Evolutionary conservation across 2,329 filamentous ascomycete genomes (phyloP).

Genomic region (Cyanodermella asteris): DNA sequence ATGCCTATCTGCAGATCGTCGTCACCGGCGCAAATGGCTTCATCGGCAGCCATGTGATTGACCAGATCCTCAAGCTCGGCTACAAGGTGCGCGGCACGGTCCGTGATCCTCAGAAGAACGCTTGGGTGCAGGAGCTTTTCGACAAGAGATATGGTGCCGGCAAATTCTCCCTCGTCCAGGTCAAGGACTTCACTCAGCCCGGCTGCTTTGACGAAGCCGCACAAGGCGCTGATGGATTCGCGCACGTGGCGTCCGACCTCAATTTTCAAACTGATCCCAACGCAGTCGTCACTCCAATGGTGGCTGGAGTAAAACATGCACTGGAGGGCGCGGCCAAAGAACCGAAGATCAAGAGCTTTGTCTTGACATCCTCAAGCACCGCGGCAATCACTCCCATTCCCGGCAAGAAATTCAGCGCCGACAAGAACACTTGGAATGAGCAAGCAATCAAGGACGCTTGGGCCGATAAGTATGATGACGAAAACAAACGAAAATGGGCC

Average conservation of each 20-base stretch:
- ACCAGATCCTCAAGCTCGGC: conserved; percentile 20
- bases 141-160: conserved; percentile 11
- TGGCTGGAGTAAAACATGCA: conserved; percentile 17
- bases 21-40: conserved; percentile 27
- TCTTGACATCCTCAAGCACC: conserved; percentile 20
- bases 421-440: conserved; percentile 17
- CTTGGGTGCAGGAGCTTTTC: conserved; percentile 17
- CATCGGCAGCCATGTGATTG: conserved; percentile 20
- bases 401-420: conserved; percentile 15
- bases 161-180: conserved; percentile 17
- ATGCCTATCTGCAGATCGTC: too few relatives aligned
- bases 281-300: conserved; percentile 19
- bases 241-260: conserved; percentile 24
- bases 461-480: conserved; percentile 9
- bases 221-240: conserved; percentile 19
- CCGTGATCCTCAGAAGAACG: conserved; percentile 13
- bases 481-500: conserved; percentile 9
- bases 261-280: conserved; percentile 20
- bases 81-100: conserved; percentile 26
- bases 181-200: conserved; percentile 17
- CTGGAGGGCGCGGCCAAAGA: conserved; percentile 20
- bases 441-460: conserved; percentile 14
- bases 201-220: conserved; percentile 18
- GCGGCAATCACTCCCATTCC: conserved; percentile 16
- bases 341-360: conserved; percentile 20